phyloP scores from a whole-genome alignment of 768 basidiomycete genomes.

The Hortiboletus flavorubellus region DNA sequence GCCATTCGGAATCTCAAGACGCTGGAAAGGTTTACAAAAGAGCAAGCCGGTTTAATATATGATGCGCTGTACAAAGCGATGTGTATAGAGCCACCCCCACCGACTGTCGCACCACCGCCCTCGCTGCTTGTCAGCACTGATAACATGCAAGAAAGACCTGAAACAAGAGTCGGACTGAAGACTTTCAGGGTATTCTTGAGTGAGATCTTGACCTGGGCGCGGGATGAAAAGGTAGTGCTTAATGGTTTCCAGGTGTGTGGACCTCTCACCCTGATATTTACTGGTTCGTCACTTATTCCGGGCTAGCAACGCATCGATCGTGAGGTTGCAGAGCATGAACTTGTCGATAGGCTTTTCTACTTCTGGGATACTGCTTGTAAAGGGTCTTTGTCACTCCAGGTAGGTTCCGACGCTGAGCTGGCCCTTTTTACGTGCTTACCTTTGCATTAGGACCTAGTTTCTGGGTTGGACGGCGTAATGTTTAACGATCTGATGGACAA shows the following conservation, averaged over 20 bases:
- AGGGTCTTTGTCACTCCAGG: conserved; percentile 90
- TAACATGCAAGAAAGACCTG: conserved; percentile 68
- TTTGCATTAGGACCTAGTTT: conserved; percentile 71
- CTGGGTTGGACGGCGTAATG: conserved; percentile 87
- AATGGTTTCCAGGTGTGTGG: conserved; percentile 82
- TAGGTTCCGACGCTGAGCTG: conserved; percentile 26
- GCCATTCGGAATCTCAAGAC: conserved; percentile 84
- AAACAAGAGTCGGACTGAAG: conserved; percentile 80
- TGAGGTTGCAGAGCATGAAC: conserved; percentile 91
- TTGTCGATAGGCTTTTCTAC: conserved; percentile 90
- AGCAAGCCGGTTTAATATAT: conserved; percentile 86
- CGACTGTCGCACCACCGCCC: conserved; percentile 44
- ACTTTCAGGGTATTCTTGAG: conserved; percentile 91
- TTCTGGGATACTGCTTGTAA: conserved; percentile 86
- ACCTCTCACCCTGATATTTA: not conserved
- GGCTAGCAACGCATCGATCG: conserved; percentile 80
- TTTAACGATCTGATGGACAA: conserved; percentile 98
- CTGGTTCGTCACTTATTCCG: conserved; percentile 1
- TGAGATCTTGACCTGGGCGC: conserved; percentile 92
- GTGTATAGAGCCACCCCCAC: conserved; percentile 70
- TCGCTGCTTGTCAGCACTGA: conserved; percentile 56
- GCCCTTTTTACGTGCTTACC: conserved; percentile 2
- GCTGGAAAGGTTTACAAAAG: conserved; percentile 79
- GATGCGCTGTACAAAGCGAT: conserved; percentile 87
- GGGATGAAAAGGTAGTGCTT: conserved; percentile 87